Evolutionary conservation across 75 land plant genomes (phyloP).

Genomic region (Adiantum capillusveneris): DNA sequence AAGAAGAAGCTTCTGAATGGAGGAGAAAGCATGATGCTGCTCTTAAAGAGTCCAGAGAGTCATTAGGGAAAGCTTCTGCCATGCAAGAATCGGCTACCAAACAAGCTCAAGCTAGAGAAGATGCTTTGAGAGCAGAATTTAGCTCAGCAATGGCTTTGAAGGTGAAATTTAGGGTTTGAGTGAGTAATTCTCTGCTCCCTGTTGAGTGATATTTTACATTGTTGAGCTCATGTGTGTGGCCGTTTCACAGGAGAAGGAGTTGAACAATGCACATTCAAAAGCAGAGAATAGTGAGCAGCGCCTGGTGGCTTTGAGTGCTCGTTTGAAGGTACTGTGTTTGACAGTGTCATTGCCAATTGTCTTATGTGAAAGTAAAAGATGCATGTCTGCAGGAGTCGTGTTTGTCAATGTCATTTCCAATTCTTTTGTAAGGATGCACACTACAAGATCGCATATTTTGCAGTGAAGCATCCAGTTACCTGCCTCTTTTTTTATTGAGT

Average conservation of each 20-base stretch:
- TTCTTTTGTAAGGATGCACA: no score
- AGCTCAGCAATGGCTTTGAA: slow-evolving; percentile 42
- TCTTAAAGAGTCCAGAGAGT: slow-evolving; percentile 49
- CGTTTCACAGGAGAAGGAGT: slow-evolving; percentile 55
- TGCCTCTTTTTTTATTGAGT: no score
- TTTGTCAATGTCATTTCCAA: no score
- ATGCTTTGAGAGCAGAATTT: slow-evolving; percentile 65
- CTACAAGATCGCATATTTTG: no score
- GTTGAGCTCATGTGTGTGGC: no score
- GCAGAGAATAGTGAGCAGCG: slow-evolving; percentile 63
- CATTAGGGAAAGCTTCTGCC: slow-evolving; percentile 55
- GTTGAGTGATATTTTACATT: no score
- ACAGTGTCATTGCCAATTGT: no score
- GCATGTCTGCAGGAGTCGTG: no score
- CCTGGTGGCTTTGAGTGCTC: slow-evolving; percentile 41
- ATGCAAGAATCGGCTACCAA: slow-evolving; percentile 61
- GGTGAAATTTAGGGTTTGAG: slow-evolving; percentile 20
- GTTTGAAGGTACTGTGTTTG: slow-evolving; percentile 45
- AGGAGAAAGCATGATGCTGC: slow-evolving; percentile 72
- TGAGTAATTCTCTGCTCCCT: no score
- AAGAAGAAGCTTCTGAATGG: slow-evolving; percentile 95
- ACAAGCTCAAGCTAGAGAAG: slow-evolving; percentile 68
- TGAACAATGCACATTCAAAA: slow-evolving; percentile 44
- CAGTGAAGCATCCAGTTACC: no score
- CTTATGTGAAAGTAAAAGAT: no score